Percentiles rank a stretch among this genome's conserved stretches.
These are phyloP conservation scores for Mycena polygramma DNA, from an alignment of 768 basidiomycete species.

Conservation along the genomic window DNA sequence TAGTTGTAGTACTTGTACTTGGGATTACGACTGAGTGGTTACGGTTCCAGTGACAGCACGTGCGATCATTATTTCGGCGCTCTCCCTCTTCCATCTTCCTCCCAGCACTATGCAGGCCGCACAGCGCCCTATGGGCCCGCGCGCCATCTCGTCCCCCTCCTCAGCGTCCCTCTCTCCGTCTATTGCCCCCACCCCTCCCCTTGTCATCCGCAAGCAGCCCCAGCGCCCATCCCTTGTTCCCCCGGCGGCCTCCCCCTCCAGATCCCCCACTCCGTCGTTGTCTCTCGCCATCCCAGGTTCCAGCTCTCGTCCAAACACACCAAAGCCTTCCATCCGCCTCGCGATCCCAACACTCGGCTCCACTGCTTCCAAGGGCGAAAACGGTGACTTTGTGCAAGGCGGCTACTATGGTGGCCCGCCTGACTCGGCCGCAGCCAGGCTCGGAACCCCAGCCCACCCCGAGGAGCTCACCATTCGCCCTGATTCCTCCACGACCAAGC, in stretches of 20 bases:
- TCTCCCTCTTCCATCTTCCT: slow-evolving; percentile 14
- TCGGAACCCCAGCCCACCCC: slow-evolving; percentile 43
- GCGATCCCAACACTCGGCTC: slow-evolving; percentile 43
- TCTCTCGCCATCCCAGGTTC: slow-evolving; percentile 46
- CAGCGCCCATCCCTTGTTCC: slow-evolving; percentile 36
- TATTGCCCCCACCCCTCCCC: slow-evolving; percentile 46
- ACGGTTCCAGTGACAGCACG: background rate
- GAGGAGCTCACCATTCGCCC: slow-evolving; percentile 64
- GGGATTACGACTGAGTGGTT: no score
- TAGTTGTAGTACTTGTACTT: no score
- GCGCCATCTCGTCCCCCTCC: slow-evolving; percentile 35
- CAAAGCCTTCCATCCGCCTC: slow-evolving; percentile 49
- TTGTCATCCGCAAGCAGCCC: slow-evolving; percentile 47
- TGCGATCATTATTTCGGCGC: background rate
- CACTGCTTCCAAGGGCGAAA: slow-evolving; percentile 8
- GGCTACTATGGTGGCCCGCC: slow-evolving; percentile 61
- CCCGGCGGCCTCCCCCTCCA: slow-evolving; percentile 38
- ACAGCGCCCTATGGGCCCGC: slow-evolving; percentile 54
- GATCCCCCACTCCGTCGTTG: slow-evolving; percentile 48
- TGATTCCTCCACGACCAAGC: slow-evolving; percentile 41
- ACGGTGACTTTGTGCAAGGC: slow-evolving; percentile 47
- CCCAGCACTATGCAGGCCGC: slow-evolving; percentile 46
- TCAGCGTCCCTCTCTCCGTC: slow-evolving; percentile 39
- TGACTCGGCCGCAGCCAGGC: slow-evolving; percentile 38
- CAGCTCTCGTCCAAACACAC: slow-evolving; percentile 43